Evolutionary conservation across 805 yeast genomes (phyloP).

Genomic region (Martiniozyma abietophila): DNA sequence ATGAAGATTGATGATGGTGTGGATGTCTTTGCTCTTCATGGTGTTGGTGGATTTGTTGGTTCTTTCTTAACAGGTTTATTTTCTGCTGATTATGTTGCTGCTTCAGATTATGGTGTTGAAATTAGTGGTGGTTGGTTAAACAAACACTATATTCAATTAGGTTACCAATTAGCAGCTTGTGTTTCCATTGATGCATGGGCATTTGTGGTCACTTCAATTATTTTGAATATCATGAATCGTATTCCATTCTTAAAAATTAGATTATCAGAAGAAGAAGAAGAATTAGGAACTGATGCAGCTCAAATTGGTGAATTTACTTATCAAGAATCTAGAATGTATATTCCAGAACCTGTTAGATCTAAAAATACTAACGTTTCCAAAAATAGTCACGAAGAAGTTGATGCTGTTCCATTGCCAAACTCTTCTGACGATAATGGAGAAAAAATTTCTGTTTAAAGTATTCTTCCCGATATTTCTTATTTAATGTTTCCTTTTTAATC

Average conservation of each 20-base stretch:
- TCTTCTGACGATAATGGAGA: slow-evolving; percentile 17
- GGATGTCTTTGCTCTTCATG: slow-evolving; percentile 90
- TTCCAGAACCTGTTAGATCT: slow-evolving; percentile 68
- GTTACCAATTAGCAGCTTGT: slow-evolving; percentile 79
- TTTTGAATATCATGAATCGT: slow-evolving; percentile 58
- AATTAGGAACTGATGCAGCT: slow-evolving; percentile 77
- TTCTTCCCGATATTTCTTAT: too few relatives aligned
- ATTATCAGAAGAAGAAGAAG: slow-evolving; percentile 79
- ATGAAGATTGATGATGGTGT: slow-evolving; percentile 86
- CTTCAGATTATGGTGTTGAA: slow-evolving; percentile 57
- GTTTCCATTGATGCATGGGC: slow-evolving; percentile 68
- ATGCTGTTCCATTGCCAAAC: slow-evolving; percentile 22
- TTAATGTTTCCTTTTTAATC: too few relatives aligned
- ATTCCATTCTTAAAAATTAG: slow-evolving; percentile 78
- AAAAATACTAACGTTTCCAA: slow-evolving; percentile 14
- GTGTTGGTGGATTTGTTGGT: slow-evolving; percentile 87
- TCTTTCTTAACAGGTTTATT: slow-evolving; percentile 81
- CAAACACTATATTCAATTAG: slow-evolving; percentile 74
- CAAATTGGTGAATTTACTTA: slow-evolving; percentile 88
- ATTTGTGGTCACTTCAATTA: slow-evolving; percentile 58
- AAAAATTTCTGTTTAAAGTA: slow-evolving; percentile 13
- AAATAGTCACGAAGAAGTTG: slow-evolving; percentile 17
- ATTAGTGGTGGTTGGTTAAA: slow-evolving; percentile 85
- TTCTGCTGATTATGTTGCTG: slow-evolving; percentile 85
- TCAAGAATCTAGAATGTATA: slow-evolving; percentile 53